These are phyloP conservation scores for Arthrobotrys musiformis DNA, from an alignment of 2,329 filamentous ascomycete species.

Conservation along the genomic window DNA sequence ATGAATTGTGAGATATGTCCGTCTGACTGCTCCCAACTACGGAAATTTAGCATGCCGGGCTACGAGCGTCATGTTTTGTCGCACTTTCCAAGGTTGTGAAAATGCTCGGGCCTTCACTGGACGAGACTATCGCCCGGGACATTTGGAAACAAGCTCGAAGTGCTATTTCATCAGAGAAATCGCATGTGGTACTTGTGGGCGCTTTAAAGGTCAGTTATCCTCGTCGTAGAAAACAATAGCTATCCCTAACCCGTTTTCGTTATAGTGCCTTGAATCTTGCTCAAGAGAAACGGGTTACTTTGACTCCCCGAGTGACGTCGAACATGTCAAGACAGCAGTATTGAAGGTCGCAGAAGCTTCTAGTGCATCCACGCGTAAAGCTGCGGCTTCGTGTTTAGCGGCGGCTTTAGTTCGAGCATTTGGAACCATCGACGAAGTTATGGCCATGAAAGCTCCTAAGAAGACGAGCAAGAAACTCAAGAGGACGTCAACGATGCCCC, in stretches of 20 bases:
- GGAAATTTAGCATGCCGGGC: slow-evolving; percentile 72
- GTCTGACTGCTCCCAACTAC: background rate
- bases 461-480: slow-evolving; percentile 77
- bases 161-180: slow-evolving; percentile 81
- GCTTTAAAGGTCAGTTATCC: slow-evolving; percentile 57
- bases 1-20: background rate
- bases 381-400: slow-evolving; percentile 85
- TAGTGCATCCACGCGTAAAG: slow-evolving; percentile 79
- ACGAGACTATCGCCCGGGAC: slow-evolving; percentile 86
- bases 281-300: slow-evolving; percentile 81
- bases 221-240: background rate
- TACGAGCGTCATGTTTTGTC: slow-evolving; percentile 80
- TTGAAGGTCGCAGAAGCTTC: slow-evolving; percentile 88
- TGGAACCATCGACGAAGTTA: slow-evolving; percentile 69
- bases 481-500: slow-evolving; percentile 71
- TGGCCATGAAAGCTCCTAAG: slow-evolving; percentile 68
- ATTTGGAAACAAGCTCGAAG: slow-evolving; percentile 91
- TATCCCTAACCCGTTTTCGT: slow-evolving; percentile 66
- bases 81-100: slow-evolving; percentile 79
- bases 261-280: slow-evolving; percentile 79
- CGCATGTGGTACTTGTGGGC: slow-evolving; percentile 76
- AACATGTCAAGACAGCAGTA: slow-evolving; percentile 81
- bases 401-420: slow-evolving; percentile 84
- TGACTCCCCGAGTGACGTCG: slow-evolving; percentile 87
- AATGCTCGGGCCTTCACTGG: slow-evolving; percentile 80